Evolutionary conservation across 768 basidiomycete species (phyloP), one percentile per base, ranked within the genome.

Genomic region (Hydnum rufescens): DNA sequence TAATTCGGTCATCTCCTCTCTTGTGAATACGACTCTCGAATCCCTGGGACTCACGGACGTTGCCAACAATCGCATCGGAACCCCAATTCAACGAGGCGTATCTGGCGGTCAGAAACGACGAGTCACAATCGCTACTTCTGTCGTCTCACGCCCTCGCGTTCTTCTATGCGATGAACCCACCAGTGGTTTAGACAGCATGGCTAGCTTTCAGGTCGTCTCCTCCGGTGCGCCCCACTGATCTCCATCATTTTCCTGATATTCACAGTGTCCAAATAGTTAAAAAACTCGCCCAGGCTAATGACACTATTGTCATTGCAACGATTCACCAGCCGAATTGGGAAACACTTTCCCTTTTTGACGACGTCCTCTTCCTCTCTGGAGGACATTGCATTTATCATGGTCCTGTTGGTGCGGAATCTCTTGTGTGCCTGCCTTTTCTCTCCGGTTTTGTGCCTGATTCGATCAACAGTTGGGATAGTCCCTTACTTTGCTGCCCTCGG

Each of bases 261-360:
- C 1, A 57, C 56, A 36, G 60, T 63, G 3, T 62, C 64, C 1
- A 63, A 63, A 32, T 51, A 65, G 51, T 74, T 30, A 66, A 66
- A 19, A 61, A 62, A 13, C 60, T 77, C 5, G 71, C 74, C 0
- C 57, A 65, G 28, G 63, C 67, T 3, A 69, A 71, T 54, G 67
- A 68, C 23, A 74, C 76, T 50, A 71, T 77, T 30, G 70, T 79
- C 31, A 69, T 81, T 42, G 73, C 75, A 19, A 76, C 76, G 4
- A 79, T 82, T 51, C 80, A 82, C 56, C 79, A 81, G 53, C 80
- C 80, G 0, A 71, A 73, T 23, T 71, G 72, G 29, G 74, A 75
- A 53, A 78, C 77, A 0, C 71, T 79, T 44, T 60, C 70, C 0
- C 70, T 76, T 34, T 82, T 82, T 59, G 75, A 75, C 46, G 65